Conservation (phyloP, 106 monocot species). For the Allium cepa region DNA sequence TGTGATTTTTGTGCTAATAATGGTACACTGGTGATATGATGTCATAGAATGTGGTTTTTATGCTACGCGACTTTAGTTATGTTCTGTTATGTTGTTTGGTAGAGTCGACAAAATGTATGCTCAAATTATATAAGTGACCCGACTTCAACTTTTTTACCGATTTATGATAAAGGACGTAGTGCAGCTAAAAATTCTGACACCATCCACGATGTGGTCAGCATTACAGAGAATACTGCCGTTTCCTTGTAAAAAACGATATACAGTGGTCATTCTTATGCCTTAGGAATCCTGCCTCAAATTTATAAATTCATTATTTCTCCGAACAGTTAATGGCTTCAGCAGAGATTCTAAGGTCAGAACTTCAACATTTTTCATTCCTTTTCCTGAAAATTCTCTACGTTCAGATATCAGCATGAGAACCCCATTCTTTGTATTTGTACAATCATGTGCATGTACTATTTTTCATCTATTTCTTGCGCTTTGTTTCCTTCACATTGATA, state of each 20-base stretch:
- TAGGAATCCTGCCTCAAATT: conserved; percentile 39
- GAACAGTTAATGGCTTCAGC: conserved; percentile 27
- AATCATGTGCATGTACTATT: too few relatives aligned
- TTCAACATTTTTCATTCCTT: background rate
- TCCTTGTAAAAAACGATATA: conserved; percentile 90
- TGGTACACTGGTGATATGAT: background rate
- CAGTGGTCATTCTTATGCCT: conserved; percentile 88
- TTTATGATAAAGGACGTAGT: conserved; percentile 83
- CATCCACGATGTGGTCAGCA: conserved; percentile 43
- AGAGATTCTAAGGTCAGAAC: conserved; percentile 68
- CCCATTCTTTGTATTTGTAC: too few relatives aligned
- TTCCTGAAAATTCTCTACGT: background rate
- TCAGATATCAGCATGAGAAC: too few relatives aligned
- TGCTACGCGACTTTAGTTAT: background rate
- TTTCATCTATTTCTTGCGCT: too few relatives aligned
- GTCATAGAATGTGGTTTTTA: background rate
- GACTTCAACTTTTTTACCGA: conserved; percentile 14
- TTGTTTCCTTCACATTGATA: too few relatives aligned
- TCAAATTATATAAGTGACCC: background rate
- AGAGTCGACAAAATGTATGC: background rate
- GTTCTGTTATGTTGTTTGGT: background rate
- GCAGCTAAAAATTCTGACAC: conserved; percentile 67
- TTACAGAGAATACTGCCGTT: conserved; percentile 77
- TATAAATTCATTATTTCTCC: conserved; percentile 34
- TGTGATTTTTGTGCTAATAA: background rate